Evolutionary conservation across 306 rosid species (phyloP), one percentile per base, ranked within the genome.

Genomic region (Gleditsia sinensis): DNA sequence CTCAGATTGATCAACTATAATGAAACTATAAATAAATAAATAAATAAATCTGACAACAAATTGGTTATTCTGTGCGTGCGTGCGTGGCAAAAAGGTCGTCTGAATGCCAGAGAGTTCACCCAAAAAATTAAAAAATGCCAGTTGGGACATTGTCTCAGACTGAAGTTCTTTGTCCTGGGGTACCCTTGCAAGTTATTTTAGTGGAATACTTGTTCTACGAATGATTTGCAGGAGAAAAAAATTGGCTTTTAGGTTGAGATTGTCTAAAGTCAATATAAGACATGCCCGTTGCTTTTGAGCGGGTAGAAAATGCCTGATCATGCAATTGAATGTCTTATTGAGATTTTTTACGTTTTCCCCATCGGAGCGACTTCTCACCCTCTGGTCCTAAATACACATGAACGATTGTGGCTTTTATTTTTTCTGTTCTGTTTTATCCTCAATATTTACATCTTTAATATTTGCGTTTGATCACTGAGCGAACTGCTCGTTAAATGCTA

Each of bases 141-240:
- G 4, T 46, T 19, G 39, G 33, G 54, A 1, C 68, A 55, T 62
- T 24, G 42, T 39, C 17, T 60, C 62, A 30, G 28, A 50, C 49
- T 70, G 17, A 40, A 73, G 45, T 3, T 33, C 24, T 69, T 63
- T 20, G 4, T 45, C 48, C 7, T 13, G 21, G 25, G n/a, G 6
- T 23, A 30, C n/a, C n/a, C n/a, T n/a, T 56, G 21, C 58, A 57
- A 49, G 32, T 57, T n/a, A 56, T 56, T 49, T 48, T 21, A 28
- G 49, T 40, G 24, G 71, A 60, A 77, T 54, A 46, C 54, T 70
- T 51, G 59, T 70, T 50, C 34, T 49, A 33, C 27, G 21, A 69
- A 49, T 46, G 34, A 39, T 79, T 12, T 14, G 33, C 7, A 42
- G 59, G 6, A 23, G n/a, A n/a, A 51, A 42, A 78, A 77, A 39